Percentiles rank a stretch among this genome's conserved stretches.
Conservation (phyloP, 257 asterid species). For the Rauvolfia tetraphylla region DNA sequence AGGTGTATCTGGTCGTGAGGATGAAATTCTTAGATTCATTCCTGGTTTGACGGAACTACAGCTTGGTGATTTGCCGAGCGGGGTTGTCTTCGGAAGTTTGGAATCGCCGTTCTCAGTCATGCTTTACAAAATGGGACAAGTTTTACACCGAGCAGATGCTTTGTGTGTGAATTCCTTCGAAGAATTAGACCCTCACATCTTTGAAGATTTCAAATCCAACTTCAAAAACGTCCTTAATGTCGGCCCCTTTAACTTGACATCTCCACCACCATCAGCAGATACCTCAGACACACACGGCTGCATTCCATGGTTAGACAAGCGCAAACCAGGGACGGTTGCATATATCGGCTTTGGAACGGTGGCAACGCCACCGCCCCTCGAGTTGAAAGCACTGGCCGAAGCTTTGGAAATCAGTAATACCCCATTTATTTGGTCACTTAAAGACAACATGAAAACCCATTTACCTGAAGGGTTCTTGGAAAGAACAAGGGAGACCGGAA, state of each 20-base stretch:
- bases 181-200: conserved; percentile 54
- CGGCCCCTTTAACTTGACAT: conserved; percentile 51
- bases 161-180: conserved; percentile 63
- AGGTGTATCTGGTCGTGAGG: conserved; percentile 25
- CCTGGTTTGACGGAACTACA: conserved; percentile 52
- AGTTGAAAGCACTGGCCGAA: conserved; percentile 47
- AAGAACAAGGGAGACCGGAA: conserved; percentile 34
- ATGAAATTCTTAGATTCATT: conserved; percentile 37
- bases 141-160: conserved; percentile 38
- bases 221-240: conserved; percentile 53
- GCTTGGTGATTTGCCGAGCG: conserved; percentile 41
- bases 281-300: conserved; percentile 34
- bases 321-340: conserved; percentile 35
- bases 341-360: conserved; percentile 54
- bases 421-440: conserved; percentile 63
- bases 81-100: conserved; percentile 28
- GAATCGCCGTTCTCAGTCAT: conserved; percentile 37
- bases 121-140: conserved; percentile 46
- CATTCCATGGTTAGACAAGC: conserved; percentile 52
- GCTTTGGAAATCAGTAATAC: conserved; percentile 41
- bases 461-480: conserved; percentile 39
- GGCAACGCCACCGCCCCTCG: conserved; percentile 46
- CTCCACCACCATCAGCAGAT: conserved; percentile 14
- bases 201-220: conserved; percentile 41
- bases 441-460: conserved; percentile 17